Conservation (phyloP, 768 basidiomycete species). For the Cystofilobasidium macerans region DNA sequence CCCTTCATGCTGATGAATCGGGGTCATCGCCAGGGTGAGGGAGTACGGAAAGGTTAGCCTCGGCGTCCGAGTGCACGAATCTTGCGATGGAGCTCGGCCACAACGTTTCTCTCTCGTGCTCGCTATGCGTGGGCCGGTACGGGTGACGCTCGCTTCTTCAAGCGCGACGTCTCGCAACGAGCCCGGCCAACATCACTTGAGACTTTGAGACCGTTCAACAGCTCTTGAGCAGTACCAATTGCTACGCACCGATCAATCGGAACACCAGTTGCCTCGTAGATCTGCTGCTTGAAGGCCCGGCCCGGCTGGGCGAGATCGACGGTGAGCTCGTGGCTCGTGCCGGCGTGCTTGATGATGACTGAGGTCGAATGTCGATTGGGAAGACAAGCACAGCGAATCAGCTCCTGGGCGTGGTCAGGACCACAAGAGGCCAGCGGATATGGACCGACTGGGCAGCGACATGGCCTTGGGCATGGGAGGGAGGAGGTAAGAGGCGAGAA, state of each 20-base stretch:
- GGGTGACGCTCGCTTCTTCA: no score
- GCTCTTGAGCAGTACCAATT: neutral
- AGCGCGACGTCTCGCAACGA: no score
- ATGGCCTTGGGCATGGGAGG: constrained; percentile 19
- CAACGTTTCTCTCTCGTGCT: no score
- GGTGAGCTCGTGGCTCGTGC: constrained; percentile 58
- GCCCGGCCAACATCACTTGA: no score
- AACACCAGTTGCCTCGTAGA: constrained; percentile 73
- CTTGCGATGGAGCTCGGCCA: no score
- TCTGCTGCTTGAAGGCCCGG: constrained; percentile 64
- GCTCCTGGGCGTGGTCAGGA: neutral
- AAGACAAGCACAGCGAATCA: neutral
- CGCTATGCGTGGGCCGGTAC: no score
- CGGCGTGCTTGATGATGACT: constrained; percentile 82
- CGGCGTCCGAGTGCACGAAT: no score
- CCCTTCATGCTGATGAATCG: constrained; percentile 68
- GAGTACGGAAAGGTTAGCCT: no score
- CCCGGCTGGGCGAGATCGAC: constrained; percentile 64
- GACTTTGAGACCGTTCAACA: no score
- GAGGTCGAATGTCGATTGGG: neutral
- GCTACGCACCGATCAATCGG: constrained; percentile 34
- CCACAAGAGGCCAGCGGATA: constrained; percentile 66
- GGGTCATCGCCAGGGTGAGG: neutral
- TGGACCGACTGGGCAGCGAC: constrained; percentile 13
- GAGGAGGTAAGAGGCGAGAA: neutral